Conservation (phyloP, 768 basidiomycete genomes). For the Pulveroboletus sp. region DNA sequence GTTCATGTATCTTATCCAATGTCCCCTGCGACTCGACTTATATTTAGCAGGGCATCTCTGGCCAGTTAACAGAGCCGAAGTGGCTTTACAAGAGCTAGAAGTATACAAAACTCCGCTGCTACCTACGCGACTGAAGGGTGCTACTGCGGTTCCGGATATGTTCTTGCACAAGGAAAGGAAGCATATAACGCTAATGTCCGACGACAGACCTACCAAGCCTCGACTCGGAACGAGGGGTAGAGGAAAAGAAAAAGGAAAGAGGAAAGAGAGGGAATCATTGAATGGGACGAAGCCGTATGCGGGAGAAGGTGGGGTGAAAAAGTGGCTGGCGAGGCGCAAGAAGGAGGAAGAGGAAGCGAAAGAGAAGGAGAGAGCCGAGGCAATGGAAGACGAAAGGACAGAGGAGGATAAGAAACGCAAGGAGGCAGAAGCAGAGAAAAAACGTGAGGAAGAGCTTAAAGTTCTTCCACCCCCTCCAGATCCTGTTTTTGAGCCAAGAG, state of each 20-base stretch:
- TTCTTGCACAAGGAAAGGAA: conserved; percentile 50
- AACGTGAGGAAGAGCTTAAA: conserved; percentile 15
- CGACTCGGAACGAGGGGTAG: conserved; percentile 42
- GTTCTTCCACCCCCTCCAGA: conserved; percentile 15
- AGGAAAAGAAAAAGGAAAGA: conserved; percentile 35
- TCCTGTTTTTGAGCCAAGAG: conserved; percentile 19
- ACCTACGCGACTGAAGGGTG: conserved; percentile 49
- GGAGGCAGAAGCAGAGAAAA: conserved; percentile 16
- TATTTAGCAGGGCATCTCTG: conserved; percentile 23
- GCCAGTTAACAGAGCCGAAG: conserved; percentile 53
- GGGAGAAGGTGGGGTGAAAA: conserved; percentile 76
- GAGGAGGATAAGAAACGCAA: conserved; percentile 24
- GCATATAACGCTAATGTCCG: conserved; percentile 54
- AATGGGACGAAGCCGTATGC: conserved; percentile 73
- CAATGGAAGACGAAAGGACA: conserved; percentile 32
- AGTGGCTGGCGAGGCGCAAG: conserved; percentile 59
- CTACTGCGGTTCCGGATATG: conserved; percentile 51
- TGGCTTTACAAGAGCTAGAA: conserved; percentile 66
- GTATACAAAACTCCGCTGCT: conserved; percentile 76
- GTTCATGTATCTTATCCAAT: conserved; percentile 9
- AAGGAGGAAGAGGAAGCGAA: conserved; percentile 50
- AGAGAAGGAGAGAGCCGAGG: conserved; percentile 31
- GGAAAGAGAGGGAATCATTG: conserved; percentile 31
- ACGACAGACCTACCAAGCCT: conserved; percentile 46
- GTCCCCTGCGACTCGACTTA: conserved; percentile 14